phyloP scores from a whole-genome alignment of 768 basidiomycete genomes.

The Rhodosporidiobolus odoratus region DNA sequence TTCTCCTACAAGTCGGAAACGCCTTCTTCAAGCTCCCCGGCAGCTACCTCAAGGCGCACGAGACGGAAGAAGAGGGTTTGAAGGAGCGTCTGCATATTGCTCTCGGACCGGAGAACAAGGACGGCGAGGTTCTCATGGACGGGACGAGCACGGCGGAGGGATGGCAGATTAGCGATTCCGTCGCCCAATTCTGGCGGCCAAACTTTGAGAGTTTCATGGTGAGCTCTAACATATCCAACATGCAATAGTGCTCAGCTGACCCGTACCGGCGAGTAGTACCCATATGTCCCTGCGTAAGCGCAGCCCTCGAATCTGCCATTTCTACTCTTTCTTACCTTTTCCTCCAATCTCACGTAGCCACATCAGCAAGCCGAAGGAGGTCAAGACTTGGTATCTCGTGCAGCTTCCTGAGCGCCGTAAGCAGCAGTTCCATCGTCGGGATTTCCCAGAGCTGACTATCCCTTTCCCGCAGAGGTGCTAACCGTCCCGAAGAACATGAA shows the following conservation, averaged over 20 bases:
- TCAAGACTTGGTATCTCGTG: conserved; percentile 90
- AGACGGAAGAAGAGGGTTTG: conserved; percentile 85
- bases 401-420: conserved; percentile 90
- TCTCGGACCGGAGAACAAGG: conserved; percentile 48
- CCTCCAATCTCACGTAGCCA: conserved; percentile 93
- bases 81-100: conserved; percentile 83
- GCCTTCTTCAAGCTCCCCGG: conserved; percentile 99
- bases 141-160: conserved; percentile 62
- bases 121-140: conserved; percentile 3
- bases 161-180: conserved; percentile 93
- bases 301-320: not conserved
- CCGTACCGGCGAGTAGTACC: too few relatives aligned
- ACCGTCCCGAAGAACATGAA: conserved; percentile 99
- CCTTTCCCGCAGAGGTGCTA: conserved; percentile 65
- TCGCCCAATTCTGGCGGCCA: conserved; percentile 98
- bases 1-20: conserved; percentile 97
- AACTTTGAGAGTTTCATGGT: conserved; percentile 99
- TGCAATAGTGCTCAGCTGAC: too few relatives aligned
- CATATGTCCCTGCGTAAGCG: conserved; percentile 39
- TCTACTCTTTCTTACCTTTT: conserved; percentile 49
- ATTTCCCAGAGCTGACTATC: not conserved
- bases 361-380: conserved; percentile 95
- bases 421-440: conserved; percentile 44
- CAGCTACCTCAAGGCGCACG: conserved; percentile 96
- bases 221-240: too few relatives aligned